A percentile compares a stretch with the other conserved stretches of the same genome.
Evolutionary conservation across 2,329 filamentous ascomycete species (phyloP).

Genomic region (Penicillium brevicompactum): DNA sequence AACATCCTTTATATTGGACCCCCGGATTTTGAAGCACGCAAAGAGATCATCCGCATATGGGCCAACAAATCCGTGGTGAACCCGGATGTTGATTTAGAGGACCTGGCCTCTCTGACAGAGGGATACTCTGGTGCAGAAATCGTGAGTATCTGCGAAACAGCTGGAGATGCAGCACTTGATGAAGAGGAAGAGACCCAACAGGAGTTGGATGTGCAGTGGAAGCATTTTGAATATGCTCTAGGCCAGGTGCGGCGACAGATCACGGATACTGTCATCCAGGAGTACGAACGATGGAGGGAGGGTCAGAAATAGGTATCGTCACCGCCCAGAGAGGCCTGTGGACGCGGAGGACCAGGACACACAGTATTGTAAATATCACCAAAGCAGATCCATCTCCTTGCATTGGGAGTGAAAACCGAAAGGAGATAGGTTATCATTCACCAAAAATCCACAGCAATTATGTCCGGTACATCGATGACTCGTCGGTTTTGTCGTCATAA

Average conservation of each 20-base stretch:
- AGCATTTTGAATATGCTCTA: conserved; percentile 50
- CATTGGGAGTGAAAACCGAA: too few relatives aligned
- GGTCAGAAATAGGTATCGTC: conserved; percentile 4
- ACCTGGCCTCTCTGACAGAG: conserved; percentile 66
- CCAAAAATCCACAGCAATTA: too few relatives aligned
- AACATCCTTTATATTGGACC: conserved; percentile 82
- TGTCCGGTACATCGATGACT: too few relatives aligned
- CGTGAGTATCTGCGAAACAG: conserved; percentile 59
- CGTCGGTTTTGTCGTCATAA: too few relatives aligned
- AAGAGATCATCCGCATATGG: conserved; percentile 73
- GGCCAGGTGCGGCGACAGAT: conserved; percentile 58
- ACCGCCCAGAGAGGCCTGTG: too few relatives aligned
- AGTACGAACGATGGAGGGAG: conserved; percentile 59
- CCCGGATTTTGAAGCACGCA: conserved; percentile 71
- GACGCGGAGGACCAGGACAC: too few relatives aligned
- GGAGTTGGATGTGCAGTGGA: conserved; percentile 39
- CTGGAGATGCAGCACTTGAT: conserved; percentile 55
- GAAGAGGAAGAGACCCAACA: conserved; percentile 49
- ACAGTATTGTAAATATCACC: too few relatives aligned
- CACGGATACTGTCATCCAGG: conserved; percentile 59
- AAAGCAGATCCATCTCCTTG: too few relatives aligned
- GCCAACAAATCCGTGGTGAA: conserved; percentile 62
- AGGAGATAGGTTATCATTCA: too few relatives aligned
- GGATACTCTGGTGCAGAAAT: conserved; percentile 89
- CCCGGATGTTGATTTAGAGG: conserved; percentile 65